Evolutionary conservation across 148 eudicot species (phyloP).

Genomic region (Vaccinium darrowii): DNA sequence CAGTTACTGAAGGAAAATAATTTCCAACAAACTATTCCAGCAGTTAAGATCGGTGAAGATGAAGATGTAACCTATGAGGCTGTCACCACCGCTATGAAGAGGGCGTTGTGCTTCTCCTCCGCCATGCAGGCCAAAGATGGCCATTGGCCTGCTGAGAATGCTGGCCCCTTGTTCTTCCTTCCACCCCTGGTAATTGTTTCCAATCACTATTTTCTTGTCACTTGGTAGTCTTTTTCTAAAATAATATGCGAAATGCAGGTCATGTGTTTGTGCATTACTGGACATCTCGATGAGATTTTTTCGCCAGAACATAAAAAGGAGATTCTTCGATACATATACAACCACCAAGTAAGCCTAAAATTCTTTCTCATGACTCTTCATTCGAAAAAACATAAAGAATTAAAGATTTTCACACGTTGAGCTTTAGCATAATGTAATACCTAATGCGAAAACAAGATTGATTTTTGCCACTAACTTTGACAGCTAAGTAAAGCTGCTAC

Average conservation of each 20-base stretch:
- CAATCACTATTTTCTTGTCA: neutral
- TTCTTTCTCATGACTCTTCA: neutral
- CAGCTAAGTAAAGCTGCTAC: no score
- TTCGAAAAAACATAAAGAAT: no score
- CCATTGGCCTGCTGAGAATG: slow-evolving; percentile 28
- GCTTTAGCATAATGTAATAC: neutral
- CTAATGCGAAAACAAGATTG: neutral
- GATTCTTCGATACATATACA: no score
- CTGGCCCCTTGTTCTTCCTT: slow-evolving; percentile 22
- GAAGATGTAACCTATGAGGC: no score
- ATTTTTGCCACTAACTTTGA: no score
- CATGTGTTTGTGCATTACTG: slow-evolving; percentile 9
- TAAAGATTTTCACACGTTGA: neutral
- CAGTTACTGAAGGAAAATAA: slow-evolving; percentile 27
- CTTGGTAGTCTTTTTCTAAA: neutral
- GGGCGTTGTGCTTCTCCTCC: no score
- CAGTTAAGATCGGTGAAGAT: neutral
- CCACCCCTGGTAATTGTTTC: slow-evolving; percentile 25
- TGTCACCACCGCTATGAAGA: no score
- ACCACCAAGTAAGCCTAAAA: no score
- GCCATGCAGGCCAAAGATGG: no score
- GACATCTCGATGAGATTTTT: neutral
- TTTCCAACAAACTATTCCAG: slow-evolving; percentile 23
- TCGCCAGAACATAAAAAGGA: neutral
- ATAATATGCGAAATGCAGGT: slow-evolving; percentile 2